Evolutionary conservation across 345 rosid genomes (phyloP).

Genomic region (Eucalyptus marginata): DNA sequence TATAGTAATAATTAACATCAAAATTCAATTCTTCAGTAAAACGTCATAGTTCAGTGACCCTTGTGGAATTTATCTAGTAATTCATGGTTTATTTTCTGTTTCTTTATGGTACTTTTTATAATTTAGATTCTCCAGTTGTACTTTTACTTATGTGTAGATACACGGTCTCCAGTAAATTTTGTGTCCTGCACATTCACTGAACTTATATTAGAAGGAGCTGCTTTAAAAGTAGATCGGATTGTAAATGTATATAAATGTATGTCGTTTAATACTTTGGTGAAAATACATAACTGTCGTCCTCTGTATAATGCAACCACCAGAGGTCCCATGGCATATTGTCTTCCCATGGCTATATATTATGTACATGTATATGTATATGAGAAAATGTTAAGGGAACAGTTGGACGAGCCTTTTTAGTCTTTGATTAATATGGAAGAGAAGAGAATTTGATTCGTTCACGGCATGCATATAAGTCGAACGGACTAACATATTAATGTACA

Average conservation of each 20-base stretch:
- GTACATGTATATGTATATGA: not conserved
- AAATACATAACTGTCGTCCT: not conserved
- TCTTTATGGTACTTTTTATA: not conserved
- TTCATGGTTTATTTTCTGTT: not conserved
- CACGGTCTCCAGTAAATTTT: not conserved
- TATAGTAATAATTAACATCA: not conserved
- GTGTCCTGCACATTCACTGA: not conserved
- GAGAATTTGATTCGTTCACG: not conserved
- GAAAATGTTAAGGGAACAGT: not conserved
- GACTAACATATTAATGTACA: too few relatives aligned
- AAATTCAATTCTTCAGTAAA: not conserved
- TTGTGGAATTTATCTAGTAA: not conserved
- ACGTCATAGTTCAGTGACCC: not conserved
- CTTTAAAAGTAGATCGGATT: not conserved
- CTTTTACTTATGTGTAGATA: not conserved
- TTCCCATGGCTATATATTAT: too few relatives aligned
- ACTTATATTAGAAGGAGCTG: not conserved
- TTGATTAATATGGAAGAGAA: not conserved
- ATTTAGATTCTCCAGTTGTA: not conserved
- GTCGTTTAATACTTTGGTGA: not conserved
- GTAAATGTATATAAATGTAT: not conserved
- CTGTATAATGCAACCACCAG: not conserved
- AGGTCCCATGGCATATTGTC: not conserved
- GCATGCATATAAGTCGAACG: not conserved
- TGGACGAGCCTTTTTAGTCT: not conserved